Percentiles rank a stretch among this genome's conserved stretches.
These are phyloP conservation scores for Coemansia sp. DNA, from an alignment of 192 early-diverging fungal species.

Conservation along the genomic window DNA sequence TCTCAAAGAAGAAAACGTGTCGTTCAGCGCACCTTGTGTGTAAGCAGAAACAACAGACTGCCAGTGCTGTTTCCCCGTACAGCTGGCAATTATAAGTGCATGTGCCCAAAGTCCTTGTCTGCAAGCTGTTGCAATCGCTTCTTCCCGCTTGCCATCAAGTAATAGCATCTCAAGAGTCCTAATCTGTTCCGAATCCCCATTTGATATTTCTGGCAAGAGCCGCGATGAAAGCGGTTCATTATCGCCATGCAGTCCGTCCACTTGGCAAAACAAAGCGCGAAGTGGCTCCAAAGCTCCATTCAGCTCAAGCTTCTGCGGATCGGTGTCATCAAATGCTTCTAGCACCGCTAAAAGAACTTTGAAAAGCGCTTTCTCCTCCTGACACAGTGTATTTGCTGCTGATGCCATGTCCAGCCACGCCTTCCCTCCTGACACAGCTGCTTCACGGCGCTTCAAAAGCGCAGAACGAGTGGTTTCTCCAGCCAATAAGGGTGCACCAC, in stretches of 20 bases:
- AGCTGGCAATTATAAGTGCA: conserved; percentile 87
- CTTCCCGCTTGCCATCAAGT: conserved; percentile 45
- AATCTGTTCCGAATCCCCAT: conserved; percentile 30
- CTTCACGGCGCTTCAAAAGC: conserved; percentile 56
- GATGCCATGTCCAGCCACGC: conserved; percentile 14
- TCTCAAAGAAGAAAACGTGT: conserved; percentile 53
- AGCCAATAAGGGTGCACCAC: conserved; percentile 58
- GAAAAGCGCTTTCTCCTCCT: conserved; percentile 32
- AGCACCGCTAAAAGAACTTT: conserved; percentile 29
- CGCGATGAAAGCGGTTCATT: conserved; percentile 7
- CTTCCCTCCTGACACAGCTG: conserved; percentile 29
- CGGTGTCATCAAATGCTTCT: conserved; percentile 17
- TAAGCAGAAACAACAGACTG: conserved; percentile 76
- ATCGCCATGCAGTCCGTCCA: conserved; percentile 20
- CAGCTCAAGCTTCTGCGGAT: conserved; percentile 15
- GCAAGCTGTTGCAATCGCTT: conserved; percentile 52
- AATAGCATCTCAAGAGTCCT: conserved; percentile 32
- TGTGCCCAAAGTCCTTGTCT: conserved; percentile 76
- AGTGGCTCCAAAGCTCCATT: conserved; percentile 52
- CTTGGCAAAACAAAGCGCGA: conserved; percentile 53
- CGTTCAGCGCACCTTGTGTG: conserved; percentile 56
- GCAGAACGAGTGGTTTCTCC: conserved; percentile 65
- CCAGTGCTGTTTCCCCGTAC: conserved; percentile 82
- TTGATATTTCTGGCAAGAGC: conserved; percentile 12
- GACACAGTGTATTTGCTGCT: conserved; percentile 1